Evolutionary conservation across 2,329 filamentous ascomycete genomes (phyloP).

Genomic region (Diaporthe nobilis): DNA sequence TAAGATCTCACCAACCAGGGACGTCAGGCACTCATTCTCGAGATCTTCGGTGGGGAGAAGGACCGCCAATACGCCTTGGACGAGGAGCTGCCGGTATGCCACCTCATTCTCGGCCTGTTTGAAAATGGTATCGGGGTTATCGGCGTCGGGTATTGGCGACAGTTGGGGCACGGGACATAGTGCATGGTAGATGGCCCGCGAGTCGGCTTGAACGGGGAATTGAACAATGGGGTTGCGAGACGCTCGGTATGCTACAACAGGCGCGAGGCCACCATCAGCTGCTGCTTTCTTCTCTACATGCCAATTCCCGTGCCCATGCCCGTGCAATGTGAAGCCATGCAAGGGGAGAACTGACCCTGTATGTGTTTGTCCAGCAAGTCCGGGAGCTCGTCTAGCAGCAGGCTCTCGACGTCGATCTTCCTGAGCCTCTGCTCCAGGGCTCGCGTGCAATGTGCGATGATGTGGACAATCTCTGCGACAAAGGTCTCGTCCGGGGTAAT

Average conservation of each 20-base stretch:
- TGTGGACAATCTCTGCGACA: constrained; percentile 87
- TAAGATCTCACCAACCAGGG: constrained; percentile 88
- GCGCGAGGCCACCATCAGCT: constrained; percentile 43
- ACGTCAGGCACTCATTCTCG: constrained; percentile 86
- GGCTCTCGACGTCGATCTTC: constrained; percentile 83
- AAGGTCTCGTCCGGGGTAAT: constrained; percentile 94
- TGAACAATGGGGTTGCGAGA: constrained; percentile 71
- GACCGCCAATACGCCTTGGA: constrained; percentile 84
- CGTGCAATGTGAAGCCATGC: constrained; percentile 21
- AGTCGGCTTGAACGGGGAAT: constrained; percentile 72
- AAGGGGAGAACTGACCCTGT: constrained; percentile 68
- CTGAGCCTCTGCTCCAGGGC: constrained; percentile 89
- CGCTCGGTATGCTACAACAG: constrained; percentile 76
- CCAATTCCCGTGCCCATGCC: not conserved
- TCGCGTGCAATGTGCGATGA: constrained; percentile 92
- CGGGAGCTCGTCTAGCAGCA: constrained; percentile 90
- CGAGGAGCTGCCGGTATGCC: constrained; percentile 89
- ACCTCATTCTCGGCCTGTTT: constrained; percentile 83
- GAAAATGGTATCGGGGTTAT: constrained; percentile 63
- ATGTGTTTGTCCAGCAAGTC: constrained; percentile 86
- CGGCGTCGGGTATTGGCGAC: constrained; percentile 78
- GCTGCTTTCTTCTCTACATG: constrained; percentile 1
- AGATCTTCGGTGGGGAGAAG: constrained; percentile 94
- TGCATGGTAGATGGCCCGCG: constrained; percentile 84
- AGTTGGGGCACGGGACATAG: constrained; percentile 85